Conservation (phyloP, 73 alveolate genomes). For the Paramecium caudatum region DNA sequence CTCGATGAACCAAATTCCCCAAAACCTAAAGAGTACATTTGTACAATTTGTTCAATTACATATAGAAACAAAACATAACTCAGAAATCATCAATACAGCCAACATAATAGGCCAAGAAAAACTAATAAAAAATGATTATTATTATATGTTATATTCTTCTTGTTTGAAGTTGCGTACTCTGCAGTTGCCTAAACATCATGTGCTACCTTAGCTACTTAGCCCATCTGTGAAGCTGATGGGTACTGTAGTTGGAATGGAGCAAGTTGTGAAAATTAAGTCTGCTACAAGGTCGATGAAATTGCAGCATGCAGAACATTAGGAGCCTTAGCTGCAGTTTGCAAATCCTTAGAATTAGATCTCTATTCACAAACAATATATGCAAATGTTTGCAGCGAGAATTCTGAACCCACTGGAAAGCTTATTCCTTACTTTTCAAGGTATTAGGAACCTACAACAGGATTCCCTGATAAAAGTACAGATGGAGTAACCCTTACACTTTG, state of each 20-base stretch:
- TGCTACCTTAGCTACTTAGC: not conserved
- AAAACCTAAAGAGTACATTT: too few species aligned
- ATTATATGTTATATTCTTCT: too few species aligned
- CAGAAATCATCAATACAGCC: too few species aligned
- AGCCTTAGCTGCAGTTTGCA: not conserved
- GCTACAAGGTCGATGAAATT: slow-evolving; percentile 33
- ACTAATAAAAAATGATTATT: too few species aligned
- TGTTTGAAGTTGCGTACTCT: too few species aligned
- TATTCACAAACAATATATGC: not conserved
- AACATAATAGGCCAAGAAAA: too few species aligned
- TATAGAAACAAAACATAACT: too few species aligned
- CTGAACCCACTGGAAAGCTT: not conserved
- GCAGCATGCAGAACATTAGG: slow-evolving; percentile 38
- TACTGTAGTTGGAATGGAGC: slow-evolving; percentile 25
- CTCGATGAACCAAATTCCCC: too few species aligned
- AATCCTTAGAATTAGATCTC: not conserved
- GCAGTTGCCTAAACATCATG: too few species aligned
- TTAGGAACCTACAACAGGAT: not conserved
- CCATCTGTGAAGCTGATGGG: not conserved
- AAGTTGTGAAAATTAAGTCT: not conserved
- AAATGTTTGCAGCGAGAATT: not conserved
- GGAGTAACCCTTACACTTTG: not conserved
- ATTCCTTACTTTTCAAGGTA: not conserved
- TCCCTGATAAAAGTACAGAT: slow-evolving; percentile 13
- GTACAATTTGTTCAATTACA: too few species aligned